Evolutionary conservation across 768 basidiomycete species (phyloP), one percentile per base, ranked within the genome.

Genomic region (Gelatoporia subvermispora): DNA sequence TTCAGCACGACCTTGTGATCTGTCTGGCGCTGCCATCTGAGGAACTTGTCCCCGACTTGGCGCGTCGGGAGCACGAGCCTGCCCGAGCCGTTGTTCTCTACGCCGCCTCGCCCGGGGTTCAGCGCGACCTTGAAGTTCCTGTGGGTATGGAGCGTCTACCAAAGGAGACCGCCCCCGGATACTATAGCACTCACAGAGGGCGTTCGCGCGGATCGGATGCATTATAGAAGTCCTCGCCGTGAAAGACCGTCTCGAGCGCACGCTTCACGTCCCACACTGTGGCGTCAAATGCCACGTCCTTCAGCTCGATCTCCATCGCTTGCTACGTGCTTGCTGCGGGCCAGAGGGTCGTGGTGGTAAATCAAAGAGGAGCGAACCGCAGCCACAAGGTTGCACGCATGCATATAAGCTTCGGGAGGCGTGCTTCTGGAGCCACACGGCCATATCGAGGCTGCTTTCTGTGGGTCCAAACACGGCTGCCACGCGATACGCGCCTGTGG

Each of bases 81-180:
- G 5, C 76, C 77, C 1, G 60, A 67, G 1, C 85, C 83, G 55
- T 79, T 68, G 60, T 88, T 86, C 9, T 76, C 67, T 15, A 78
- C 69, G 3, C 78, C 78, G 8, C 71, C 72, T 0, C 65, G 65
- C 51, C 72, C 74, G 45, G 65, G 58, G 43, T 80, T 74, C n/a
- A 89, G 67, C 16, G 43, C 58, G 45, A 90, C 76, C 37, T 66
- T 55, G 65, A 89, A 90, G 52, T 90, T 89, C 31, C 85, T 62
- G 69, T 9, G n/a, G n/a, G n/a, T n/a, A n/a, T n/a, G n/a, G n/a
- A n/a, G n/a, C n/a, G n/a, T n/a, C n/a, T n/a, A n/a, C n/a, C n/a
- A n/a, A n/a, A n/a, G n/a, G n/a, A n/a, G n/a, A n/a, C n/a, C n/a
- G n/a, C n/a, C n/a, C n/a, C n/a, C n/a, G n/a, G n/a, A n/a, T 9